phyloP scores from a whole-genome alignment of 2,329 filamentous ascomycete species.

The Hortaea werneckii region DNA sequence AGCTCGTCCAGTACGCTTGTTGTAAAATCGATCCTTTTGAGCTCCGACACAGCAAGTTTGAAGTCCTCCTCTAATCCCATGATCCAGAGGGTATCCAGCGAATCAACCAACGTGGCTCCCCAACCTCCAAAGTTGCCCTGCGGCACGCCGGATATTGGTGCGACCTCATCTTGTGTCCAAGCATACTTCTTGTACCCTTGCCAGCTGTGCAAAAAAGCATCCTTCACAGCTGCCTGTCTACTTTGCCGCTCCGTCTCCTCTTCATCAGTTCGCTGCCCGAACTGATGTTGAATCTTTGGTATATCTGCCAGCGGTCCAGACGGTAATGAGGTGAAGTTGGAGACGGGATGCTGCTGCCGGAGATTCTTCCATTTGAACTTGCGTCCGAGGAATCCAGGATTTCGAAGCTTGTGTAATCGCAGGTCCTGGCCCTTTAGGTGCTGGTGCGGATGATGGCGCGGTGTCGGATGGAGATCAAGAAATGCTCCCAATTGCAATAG shows the following conservation, averaged over 20 bases:
- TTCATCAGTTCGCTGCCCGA: slow-evolving; percentile 29
- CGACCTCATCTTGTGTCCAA: slow-evolving; percentile 40
- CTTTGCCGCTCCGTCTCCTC: slow-evolving; percentile 21
- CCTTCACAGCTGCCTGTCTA: slow-evolving; percentile 30
- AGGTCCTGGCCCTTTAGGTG: slow-evolving; percentile 1
- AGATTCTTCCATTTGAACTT: slow-evolving; percentile 24
- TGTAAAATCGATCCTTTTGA: slow-evolving; percentile 33
- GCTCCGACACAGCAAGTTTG: slow-evolving; percentile 31
- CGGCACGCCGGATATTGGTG: slow-evolving; percentile 31
- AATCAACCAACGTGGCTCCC: slow-evolving; percentile 37
- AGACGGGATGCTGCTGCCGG: slow-evolving; percentile 53
- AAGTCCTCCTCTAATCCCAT: slow-evolving; percentile 41
- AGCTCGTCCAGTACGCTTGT: slow-evolving; percentile 28
- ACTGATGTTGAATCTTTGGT: slow-evolving; percentile 44
- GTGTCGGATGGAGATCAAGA: background rate
- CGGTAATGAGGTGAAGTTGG: slow-evolving; percentile 63
- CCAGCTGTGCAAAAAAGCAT: slow-evolving; percentile 36
- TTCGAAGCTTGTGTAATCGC: slow-evolving; percentile 1
- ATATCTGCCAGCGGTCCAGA: slow-evolving; percentile 58
- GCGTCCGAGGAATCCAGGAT: slow-evolving; percentile 16
- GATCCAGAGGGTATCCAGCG: slow-evolving; percentile 38
- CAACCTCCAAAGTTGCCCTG: slow-evolving; percentile 37
- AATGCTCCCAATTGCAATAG: slow-evolving; percentile 5
- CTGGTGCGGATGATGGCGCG: background rate
- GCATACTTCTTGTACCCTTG: slow-evolving; percentile 33